Conservation (phyloP, 441 rosid genomes). For the Gossypium trilobum region DNA sequence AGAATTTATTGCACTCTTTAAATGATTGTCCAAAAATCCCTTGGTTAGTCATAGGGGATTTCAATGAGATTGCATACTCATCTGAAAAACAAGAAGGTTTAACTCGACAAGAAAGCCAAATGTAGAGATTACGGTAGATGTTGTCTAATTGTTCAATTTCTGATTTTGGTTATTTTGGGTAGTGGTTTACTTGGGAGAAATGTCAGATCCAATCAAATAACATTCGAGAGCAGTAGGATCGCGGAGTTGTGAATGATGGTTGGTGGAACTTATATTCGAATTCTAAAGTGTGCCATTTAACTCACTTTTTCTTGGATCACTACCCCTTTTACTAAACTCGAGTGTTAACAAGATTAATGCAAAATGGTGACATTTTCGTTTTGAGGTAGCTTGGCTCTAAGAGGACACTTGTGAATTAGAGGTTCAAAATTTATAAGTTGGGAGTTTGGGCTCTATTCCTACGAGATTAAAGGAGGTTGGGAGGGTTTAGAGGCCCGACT, state of each 20-base stretch:
- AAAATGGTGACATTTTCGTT: background rate
- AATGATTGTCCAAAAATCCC: background rate
- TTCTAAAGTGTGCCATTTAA: background rate
- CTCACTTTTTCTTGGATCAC: background rate
- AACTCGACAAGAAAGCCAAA: background rate
- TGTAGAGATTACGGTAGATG: background rate
- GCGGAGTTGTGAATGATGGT: background rate
- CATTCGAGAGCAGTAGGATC: background rate
- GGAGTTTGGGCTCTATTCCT: background rate
- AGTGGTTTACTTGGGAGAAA: background rate
- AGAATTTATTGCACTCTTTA: background rate
- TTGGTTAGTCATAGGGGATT: background rate
- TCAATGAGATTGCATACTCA: background rate
- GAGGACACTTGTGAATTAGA: background rate
- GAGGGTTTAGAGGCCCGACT: background rate
- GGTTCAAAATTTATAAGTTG: background rate
- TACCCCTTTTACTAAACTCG: background rate
- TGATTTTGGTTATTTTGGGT: background rate
- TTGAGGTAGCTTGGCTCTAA: background rate
- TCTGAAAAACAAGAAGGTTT: background rate
- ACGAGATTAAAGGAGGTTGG: background rate
- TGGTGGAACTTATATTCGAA: background rate
- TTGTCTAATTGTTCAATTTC: background rate
- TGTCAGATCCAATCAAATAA: background rate
- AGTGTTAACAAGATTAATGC: background rate